Base-by-base conservation (phyloP, 2,329 filamentous ascomycete species). In the Colletotrichum incanum region DNA sequence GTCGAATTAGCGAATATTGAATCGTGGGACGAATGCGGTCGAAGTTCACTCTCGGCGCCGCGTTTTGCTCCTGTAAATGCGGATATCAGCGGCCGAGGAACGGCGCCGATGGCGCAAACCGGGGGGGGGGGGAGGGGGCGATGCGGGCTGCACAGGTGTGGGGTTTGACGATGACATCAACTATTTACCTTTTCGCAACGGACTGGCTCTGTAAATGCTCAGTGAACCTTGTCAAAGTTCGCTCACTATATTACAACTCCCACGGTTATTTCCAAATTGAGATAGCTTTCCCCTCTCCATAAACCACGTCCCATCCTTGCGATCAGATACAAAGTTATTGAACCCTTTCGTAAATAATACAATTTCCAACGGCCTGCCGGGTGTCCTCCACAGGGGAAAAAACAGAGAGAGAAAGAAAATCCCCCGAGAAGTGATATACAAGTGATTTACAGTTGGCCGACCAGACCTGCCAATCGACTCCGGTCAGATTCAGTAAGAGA, bases 51-150 rank as follows among this genome's bases (percentile, higher is more conserved):
- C 31, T 62, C 59, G 59, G 45, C 59, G 59, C 59, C 59, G 59
- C 43, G 45, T 50, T 62, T 62, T 37, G 28, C 39, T 49, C 18
- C 56, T 63, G 58, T 47, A 39, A 59, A 63, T 58, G 69, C 69
- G 69, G 69, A 59, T 72, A 72, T 26, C 47, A 16, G 67, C 69
- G 69, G 69, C 69, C 69, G 58, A 43, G 37, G n/a, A 58, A 55
- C 58, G 52, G 67, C 54, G 61, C 59, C 59, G 45, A 62, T 62
- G 59, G 59, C 55, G 50, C 55, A 49, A 26, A 26, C 47, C 14
- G 37, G 58, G 62, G 55, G 37, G 28, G 28, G 28, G 28, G 28
- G 1, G 28, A 5, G 28, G 28, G 28, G 28, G 28, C 28, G 28
- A 60, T 49, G 50, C 55, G 55, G 62, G 62, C 58, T 39, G 26